These are phyloP conservation scores for Coemansia sp. DNA, from an alignment of 371 early-diverging fungal species.

Conservation along the genomic window DNA sequence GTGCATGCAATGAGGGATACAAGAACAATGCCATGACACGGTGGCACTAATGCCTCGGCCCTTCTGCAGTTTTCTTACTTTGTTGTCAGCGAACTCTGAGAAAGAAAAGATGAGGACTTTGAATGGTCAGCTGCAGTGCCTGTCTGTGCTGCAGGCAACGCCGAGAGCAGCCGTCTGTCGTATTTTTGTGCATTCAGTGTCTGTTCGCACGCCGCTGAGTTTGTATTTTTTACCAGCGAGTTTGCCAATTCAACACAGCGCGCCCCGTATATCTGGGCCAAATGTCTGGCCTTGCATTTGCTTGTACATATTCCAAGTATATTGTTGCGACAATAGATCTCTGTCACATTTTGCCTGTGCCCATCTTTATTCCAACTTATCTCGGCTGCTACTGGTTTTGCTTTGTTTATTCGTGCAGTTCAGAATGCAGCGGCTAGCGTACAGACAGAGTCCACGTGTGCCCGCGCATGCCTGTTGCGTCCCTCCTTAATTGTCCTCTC, in stretches of 20 bases:
- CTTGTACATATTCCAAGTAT: slow-evolving; percentile 1
- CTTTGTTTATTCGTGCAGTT: too few relatives aligned
- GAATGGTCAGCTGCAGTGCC: not conserved
- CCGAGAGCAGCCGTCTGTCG: too few relatives aligned
- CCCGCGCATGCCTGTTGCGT: not conserved
- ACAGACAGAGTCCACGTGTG: slow-evolving; percentile 5
- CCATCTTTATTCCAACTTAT: not conserved
- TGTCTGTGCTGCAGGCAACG: too few relatives aligned
- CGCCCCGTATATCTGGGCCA: too few relatives aligned
- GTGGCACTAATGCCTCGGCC: slow-evolving; percentile 6
- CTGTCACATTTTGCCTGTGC: too few relatives aligned
- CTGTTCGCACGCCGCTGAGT: too few relatives aligned
- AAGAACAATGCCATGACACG: slow-evolving; percentile 5
- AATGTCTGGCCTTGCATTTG: not conserved
- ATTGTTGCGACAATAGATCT: not conserved
- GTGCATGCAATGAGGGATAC: not conserved
- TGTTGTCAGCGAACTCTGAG: too few relatives aligned
- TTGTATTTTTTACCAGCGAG: too few relatives aligned
- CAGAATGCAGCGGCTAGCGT: not conserved
- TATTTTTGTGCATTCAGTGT: too few relatives aligned
- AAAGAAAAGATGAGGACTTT: not conserved
- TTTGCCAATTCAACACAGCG: too few relatives aligned
- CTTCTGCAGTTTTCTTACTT: not conserved
- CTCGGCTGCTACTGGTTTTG: not conserved
- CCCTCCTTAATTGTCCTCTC: not conserved